Conservation (phyloP, 2,329 filamentous ascomycete species). For the Aspergillus glaucus region DNA sequence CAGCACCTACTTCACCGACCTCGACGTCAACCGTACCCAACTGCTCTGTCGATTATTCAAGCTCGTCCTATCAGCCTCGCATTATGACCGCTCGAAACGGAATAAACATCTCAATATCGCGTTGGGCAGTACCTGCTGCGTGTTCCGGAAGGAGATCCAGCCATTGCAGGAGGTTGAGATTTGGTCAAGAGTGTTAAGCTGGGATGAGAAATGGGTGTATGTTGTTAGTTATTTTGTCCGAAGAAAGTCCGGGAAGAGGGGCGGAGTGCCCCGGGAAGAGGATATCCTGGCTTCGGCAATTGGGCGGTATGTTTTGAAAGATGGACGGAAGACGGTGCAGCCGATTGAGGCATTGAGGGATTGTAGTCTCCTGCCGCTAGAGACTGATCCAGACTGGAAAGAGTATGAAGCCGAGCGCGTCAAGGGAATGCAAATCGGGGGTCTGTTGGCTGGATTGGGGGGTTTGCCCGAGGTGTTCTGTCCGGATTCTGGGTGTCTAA, state of each 20-base stretch:
- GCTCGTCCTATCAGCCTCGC: conserved; percentile 1
- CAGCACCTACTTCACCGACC: conserved; percentile 13
- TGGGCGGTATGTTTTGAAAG: conserved; percentile 69
- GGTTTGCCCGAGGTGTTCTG: neutral
- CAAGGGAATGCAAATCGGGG: neutral
- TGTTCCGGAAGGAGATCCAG: conserved; percentile 61
- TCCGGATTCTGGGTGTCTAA: neutral
- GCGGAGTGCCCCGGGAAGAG: conserved; percentile 39
- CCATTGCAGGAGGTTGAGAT: conserved; percentile 62
- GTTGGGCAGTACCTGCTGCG: conserved; percentile 61
- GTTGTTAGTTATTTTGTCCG: conserved; percentile 63
- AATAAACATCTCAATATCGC: conserved; percentile 47
- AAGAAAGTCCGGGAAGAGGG: conserved; percentile 16
- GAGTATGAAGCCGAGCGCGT: neutral
- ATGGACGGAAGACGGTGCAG: conserved; percentile 69
- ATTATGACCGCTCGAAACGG: conserved; percentile 1
- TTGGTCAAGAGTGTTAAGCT: conserved; percentile 60
- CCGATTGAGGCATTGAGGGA: conserved; percentile 47
- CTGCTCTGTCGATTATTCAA: conserved; percentile 5
- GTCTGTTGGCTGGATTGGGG: neutral
- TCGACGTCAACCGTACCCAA: conserved; percentile 12
- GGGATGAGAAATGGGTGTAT: conserved; percentile 73
- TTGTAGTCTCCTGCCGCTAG: neutral
- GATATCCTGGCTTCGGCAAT: conserved; percentile 59
- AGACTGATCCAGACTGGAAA: neutral